Evolutionary conservation across 164 flowering plant genomes (phyloP).

Genomic region (Berberis thunbergii): DNA sequence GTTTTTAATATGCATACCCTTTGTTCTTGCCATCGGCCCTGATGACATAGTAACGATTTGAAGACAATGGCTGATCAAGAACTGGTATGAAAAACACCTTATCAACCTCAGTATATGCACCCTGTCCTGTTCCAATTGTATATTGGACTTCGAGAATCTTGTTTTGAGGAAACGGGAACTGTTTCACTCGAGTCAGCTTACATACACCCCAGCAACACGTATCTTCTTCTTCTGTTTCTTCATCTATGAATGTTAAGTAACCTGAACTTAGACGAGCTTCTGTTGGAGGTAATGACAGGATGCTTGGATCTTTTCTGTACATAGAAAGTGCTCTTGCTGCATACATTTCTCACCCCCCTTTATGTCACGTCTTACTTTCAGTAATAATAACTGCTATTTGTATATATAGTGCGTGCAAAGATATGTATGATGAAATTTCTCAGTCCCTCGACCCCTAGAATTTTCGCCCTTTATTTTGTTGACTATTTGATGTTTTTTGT

Average conservation of each 20-base stretch:
- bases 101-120: not conserved
- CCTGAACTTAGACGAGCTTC: not conserved
- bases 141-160: not conserved
- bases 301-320: too few species aligned
- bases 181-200: not conserved
- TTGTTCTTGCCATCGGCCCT: not conserved
- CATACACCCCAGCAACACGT: not conserved
- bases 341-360: too few species aligned
- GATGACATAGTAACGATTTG: not conserved
- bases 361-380: too few species aligned
- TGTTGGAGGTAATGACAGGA: too few species aligned
- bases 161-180: not conserved
- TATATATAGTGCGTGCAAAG: too few species aligned
- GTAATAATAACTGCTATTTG: too few species aligned
- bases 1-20: not conserved
- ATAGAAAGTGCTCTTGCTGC: too few species aligned
- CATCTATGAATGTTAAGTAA: not conserved
- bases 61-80: not conserved
- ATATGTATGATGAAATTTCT: too few species aligned
- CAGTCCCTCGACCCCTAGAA: too few species aligned
- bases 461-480: too few species aligned
- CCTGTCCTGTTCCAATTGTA: not conserved
- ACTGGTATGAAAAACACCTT: not conserved
- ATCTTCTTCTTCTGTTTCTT: constrained; percentile 1
- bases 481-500: too few species aligned